Conservation (phyloP, 192 early-diverging fungal genomes). For the Entophlyctis luteolus region DNA sequence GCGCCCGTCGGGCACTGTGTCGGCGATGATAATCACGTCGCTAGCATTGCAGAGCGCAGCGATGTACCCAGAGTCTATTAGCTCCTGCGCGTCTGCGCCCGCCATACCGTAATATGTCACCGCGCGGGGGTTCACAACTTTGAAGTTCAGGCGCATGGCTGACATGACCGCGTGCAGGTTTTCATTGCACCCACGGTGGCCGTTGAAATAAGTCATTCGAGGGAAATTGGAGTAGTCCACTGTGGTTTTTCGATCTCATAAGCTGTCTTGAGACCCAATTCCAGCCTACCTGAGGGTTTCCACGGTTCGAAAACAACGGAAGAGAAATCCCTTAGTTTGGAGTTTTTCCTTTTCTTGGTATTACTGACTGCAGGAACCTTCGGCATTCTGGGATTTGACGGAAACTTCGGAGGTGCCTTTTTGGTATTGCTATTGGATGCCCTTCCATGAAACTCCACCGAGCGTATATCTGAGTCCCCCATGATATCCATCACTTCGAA, state of each 20-base stretch:
- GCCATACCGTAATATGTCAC: conserved; percentile 15
- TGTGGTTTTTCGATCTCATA: not conserved
- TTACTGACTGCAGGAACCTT: too few relatives aligned
- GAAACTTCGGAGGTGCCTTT: not conserved
- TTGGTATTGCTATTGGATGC: not conserved
- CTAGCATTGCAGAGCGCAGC: not conserved
- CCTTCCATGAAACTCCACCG: not conserved
- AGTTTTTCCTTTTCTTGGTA: too few relatives aligned
- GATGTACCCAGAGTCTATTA: conserved; percentile 16
- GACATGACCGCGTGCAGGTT: conserved; percentile 14
- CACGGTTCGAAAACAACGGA: conserved; percentile 10
- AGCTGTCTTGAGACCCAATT: not conserved
- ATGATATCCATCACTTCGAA: not conserved
- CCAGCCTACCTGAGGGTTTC: not conserved
- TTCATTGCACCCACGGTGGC: conserved; percentile 22
- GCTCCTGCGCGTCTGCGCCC: not conserved
- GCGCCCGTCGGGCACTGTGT: conserved; percentile 23
- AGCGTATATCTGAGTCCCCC: not conserved
- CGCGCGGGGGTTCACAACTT: conserved; percentile 12
- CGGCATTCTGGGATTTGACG: not conserved
- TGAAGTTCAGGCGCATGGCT: conserved; percentile 3
- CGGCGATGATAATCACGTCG: conserved; percentile 21
- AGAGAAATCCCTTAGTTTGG: not conserved
- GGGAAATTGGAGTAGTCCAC: conserved; percentile 1
- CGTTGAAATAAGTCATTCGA: conserved; percentile 20